Conservation (phyloP, 1,139 yeast genomes). For the Kodamaea suecica region DNA sequence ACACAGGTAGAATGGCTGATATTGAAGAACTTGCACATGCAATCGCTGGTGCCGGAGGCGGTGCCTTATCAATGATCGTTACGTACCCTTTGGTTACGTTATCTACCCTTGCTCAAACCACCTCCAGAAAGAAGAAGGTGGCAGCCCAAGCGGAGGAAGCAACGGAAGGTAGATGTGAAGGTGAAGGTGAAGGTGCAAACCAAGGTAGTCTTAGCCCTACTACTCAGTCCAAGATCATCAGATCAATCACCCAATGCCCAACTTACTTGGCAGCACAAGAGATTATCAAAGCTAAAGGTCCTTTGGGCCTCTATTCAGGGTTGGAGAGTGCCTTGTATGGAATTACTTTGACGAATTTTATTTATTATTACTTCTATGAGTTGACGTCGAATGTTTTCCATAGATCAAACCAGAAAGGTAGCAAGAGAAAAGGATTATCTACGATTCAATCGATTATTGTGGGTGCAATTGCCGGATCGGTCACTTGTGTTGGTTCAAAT, state of each 20-base stretch:
- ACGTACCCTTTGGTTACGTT: constrained; percentile 84
- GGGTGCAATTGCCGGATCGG: constrained; percentile 85
- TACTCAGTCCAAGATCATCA: constrained; percentile 20
- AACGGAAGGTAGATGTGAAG: too few relatives aligned
- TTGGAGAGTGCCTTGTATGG: constrained; percentile 87
- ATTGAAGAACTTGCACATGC: constrained; percentile 73
- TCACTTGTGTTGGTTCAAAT: constrained; percentile 82
- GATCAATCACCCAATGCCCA: constrained; percentile 21
- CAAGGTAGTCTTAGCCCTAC: constrained; percentile 13
- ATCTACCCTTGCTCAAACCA: constrained; percentile 80
- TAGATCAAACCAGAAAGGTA: constrained; percentile 28
- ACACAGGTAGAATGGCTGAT: constrained; percentile 25
- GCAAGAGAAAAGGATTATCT: constrained; percentile 42
- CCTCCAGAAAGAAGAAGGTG: constrained; percentile 41
- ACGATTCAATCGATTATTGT: constrained; percentile 73
- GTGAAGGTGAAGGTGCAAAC: constrained; percentile 16
- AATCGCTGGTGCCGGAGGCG: constrained; percentile 90
- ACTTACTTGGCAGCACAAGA: constrained; percentile 39
- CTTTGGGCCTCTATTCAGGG: constrained; percentile 75
- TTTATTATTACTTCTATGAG: constrained; percentile 89
- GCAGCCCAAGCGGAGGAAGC: constrained; percentile 16
- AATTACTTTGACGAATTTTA: constrained; percentile 78
- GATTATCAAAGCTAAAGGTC: constrained; percentile 61
- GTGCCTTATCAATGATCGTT: constrained; percentile 79
- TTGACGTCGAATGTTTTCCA: constrained; percentile 56